Base-by-base conservation (phyloP, 169 alveolate species). In the Plasmodium relictum region DNA sequence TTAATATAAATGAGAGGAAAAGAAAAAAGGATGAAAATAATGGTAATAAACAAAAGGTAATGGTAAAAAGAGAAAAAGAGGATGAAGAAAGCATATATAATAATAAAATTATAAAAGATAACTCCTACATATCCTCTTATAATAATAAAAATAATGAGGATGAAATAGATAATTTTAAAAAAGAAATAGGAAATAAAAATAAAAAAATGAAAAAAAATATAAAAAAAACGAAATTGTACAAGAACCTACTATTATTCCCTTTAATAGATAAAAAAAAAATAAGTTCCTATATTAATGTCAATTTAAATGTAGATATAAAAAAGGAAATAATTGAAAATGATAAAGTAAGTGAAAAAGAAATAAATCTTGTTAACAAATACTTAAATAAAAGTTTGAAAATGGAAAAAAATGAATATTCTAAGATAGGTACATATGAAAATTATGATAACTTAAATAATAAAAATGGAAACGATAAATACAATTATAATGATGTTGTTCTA, bases 221-320 rank as follows among this genome's bases (percentile, higher is more conserved):
- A n/a, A 63, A 6, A 14, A 66, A 50, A n/a, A 65, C 42, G 1
- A 78, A 26, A 8, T 41, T 78, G 9, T 22, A 59, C 6, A 54
- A 65, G 7, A 39, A 78, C 26, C 62, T 78, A 39, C 26, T 65
- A 0, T 56, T 78, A 3, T 63, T 20, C 42, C 89, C 89, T 12
- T 56, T 78, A 37, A 62, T 78, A 0, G 89, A 78, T 26, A 78
- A 65, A 14, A 78, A 78, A 20, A 62, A 56, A 58, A 8, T 78
- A 12, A 78, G 65, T n/a, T 20, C 89, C 0, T 62, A 39, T 26
- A 78, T 78, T 7, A 39, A 56, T 26, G n/a, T 78, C 37, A 69
- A 78, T 78, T 20, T 78, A 39, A 78, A 78, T 78, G 50, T 69
- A 48, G 72, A 52, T 78, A 26, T 56, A 12, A 76, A 44, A 39